These are phyloP conservation scores for Eucalyptus albens DNA, from an alignment of 345 rosid species.

Conservation along the genomic window DNA sequence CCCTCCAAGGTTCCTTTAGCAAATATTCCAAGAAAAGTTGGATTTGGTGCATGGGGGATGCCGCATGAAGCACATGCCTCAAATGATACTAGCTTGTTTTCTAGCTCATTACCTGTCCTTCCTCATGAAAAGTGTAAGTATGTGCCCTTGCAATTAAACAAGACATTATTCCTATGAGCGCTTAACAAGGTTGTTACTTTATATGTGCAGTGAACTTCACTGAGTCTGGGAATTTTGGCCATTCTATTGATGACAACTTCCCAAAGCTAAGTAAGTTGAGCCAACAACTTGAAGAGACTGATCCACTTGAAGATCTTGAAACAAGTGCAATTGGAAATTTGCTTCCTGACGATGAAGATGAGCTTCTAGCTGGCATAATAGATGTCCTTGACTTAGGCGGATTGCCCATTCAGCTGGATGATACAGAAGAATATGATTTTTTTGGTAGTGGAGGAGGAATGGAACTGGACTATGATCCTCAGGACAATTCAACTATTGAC, in stretches of 20 bases:
- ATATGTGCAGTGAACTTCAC: conserved; percentile 50
- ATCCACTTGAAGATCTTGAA: conserved; percentile 40
- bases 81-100: conserved; percentile 66
- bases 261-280: conserved; percentile 23
- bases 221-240: conserved; percentile 27
- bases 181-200: background rate
- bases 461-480: conserved; percentile 67
- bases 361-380: conserved; percentile 75
- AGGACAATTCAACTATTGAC: conserved; percentile 30
- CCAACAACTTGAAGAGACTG: conserved; percentile 27
- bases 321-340: conserved; percentile 31
- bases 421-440: conserved; percentile 75
- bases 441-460: conserved; percentile 85
- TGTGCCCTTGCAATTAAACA: background rate
- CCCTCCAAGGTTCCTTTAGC: conserved; percentile 8
- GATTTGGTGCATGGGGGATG: conserved; percentile 37
- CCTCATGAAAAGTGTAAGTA: conserved; percentile 60
- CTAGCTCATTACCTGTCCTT: conserved; percentile 77
- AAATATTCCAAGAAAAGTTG: conserved; percentile 7
- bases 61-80: conserved; percentile 24
- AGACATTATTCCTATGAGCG: background rate
- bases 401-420: conserved; percentile 54
- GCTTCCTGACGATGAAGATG: conserved; percentile 79
- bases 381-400: conserved; percentile 65
- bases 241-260: conserved; percentile 36